These are phyloP conservation scores for Blastosporella zonata DNA, from an alignment of 1,284 basidiomycete genomes.

Conservation along the genomic window DNA sequence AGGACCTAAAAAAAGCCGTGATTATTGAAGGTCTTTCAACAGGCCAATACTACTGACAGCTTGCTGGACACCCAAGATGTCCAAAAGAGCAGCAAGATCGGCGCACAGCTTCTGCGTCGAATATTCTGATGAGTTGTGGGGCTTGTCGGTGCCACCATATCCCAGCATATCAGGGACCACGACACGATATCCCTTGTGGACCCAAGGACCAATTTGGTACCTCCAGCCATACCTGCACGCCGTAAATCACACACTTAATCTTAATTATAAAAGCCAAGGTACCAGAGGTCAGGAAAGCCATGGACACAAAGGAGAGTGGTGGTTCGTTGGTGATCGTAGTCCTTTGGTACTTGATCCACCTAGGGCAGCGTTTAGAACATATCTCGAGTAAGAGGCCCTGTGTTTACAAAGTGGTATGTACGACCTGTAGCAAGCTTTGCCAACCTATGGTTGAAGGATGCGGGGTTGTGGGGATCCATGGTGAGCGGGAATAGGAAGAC, in stretches of 20 bases:
- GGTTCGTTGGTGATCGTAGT: slow-evolving; percentile 36
- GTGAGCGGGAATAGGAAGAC: slow-evolving; percentile 3
- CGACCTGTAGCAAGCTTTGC: slow-evolving; percentile 51
- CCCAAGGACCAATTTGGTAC: slow-evolving; percentile 67
- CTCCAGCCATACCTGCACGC: slow-evolving; percentile 63
- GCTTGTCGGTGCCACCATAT: slow-evolving; percentile 68
- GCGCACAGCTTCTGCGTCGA: slow-evolving; percentile 54
- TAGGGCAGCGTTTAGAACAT: slow-evolving; percentile 19
- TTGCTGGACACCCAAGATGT: slow-evolving; percentile 46
- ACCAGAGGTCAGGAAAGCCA: slow-evolving; percentile 73
- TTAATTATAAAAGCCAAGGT: slow-evolving; percentile 8
- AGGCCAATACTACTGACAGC: slow-evolving; percentile 40
- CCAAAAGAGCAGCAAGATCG: slow-evolving; percentile 63
- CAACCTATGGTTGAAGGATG: slow-evolving; percentile 50
- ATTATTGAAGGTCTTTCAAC: background rate
- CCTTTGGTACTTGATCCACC: slow-evolving; percentile 55
- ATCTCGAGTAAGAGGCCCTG: background rate
- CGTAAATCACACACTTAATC: slow-evolving; percentile 1
- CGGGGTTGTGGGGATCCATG: slow-evolving; percentile 51
- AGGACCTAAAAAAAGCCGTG: slow-evolving; percentile 42
- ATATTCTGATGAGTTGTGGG: slow-evolving; percentile 51
- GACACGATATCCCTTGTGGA: slow-evolving; percentile 58
- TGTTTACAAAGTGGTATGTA: slow-evolving; percentile 54
- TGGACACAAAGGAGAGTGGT: slow-evolving; percentile 65
- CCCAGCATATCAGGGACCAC: slow-evolving; percentile 72